A percentile compares a stretch with the other conserved stretches of the same genome.
phyloP scores from a whole-genome alignment of 2,329 filamentous ascomycete species.

The Aspergillus proliferans region DNA sequence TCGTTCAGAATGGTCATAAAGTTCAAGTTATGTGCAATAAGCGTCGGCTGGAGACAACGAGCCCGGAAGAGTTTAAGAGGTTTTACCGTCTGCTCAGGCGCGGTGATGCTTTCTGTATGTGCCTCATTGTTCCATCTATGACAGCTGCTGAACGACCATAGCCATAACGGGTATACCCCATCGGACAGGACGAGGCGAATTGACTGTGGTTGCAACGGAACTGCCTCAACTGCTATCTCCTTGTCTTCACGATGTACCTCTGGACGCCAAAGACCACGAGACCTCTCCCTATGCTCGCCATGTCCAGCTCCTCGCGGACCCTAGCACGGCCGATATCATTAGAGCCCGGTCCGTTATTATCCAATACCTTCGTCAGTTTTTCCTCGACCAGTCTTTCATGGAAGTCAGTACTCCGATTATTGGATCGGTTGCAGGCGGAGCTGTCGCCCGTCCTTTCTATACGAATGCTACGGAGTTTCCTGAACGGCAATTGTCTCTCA shows the following conservation, averaged over 20 bases:
- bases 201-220: slow-evolving; percentile 63
- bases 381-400: slow-evolving; percentile 66
- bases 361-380: slow-evolving; percentile 65
- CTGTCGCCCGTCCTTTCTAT: slow-evolving; percentile 77
- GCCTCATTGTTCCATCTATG: slow-evolving; percentile 5
- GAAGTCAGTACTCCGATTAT: slow-evolving; percentile 91
- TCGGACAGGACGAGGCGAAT: slow-evolving; percentile 64
- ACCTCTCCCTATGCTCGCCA: slow-evolving; percentile 71
- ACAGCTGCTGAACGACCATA: slow-evolving; percentile 24
- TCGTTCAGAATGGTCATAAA: slow-evolving; percentile 64
- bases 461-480: slow-evolving; percentile 72
- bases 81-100: slow-evolving; percentile 63
- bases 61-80: slow-evolving; percentile 47
- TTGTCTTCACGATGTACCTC: slow-evolving; percentile 71
- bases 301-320: slow-evolving; percentile 77
- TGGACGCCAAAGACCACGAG: slow-evolving; percentile 63
- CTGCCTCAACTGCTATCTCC: slow-evolving; percentile 70
- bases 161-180: slow-evolving; percentile 66
- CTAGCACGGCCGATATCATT: slow-evolving; percentile 60
- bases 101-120: slow-evolving; percentile 78
- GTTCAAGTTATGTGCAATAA: slow-evolving; percentile 74
- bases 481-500: slow-evolving; percentile 64
- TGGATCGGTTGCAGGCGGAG: slow-evolving; percentile 75
- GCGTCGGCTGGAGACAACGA: slow-evolving; percentile 35
- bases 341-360: slow-evolving; percentile 69